These are phyloP conservation scores for Serendipita indica DNA, from an alignment of 768 basidiomycete species.

Conservation along the genomic window DNA sequence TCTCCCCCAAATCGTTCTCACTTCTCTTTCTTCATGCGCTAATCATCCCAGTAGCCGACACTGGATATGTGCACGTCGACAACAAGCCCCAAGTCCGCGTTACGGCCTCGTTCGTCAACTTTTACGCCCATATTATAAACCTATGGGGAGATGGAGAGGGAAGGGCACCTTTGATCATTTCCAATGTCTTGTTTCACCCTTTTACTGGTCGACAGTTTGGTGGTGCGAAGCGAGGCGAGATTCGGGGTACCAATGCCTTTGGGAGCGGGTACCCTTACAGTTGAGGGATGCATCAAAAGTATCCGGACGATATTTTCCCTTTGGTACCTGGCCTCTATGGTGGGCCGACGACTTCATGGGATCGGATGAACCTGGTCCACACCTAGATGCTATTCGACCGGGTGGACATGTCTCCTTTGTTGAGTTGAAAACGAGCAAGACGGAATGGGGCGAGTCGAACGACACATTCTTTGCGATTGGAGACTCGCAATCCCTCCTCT, in stretches of 20 bases:
- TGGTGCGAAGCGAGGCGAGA: background rate
- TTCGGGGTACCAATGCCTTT: background rate
- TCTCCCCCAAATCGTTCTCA: too few species aligned
- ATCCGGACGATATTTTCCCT: background rate
- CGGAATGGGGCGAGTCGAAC: background rate
- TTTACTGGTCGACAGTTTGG: background rate
- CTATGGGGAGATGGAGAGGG: background rate
- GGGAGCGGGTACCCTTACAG: conserved; percentile 2
- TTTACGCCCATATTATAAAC: background rate
- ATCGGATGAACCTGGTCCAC: background rate
- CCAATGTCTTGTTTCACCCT: background rate
- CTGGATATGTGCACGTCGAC: too few species aligned
- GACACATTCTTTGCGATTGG: background rate
- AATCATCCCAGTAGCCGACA: too few species aligned
- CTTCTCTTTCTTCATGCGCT: too few species aligned
- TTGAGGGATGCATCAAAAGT: background rate
- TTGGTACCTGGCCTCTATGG: background rate
- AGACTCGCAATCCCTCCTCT: background rate
- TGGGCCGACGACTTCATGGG: conserved; percentile 2
- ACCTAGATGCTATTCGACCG: background rate
- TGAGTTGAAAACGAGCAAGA: background rate
- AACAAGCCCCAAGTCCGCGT: conserved; percentile 2
- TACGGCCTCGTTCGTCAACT: background rate
- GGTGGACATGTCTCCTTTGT: background rate
- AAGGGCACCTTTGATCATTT: background rate